Conservation (phyloP, 495 filamentous ascomycete species). For the Penicillium herquei region DNA sequence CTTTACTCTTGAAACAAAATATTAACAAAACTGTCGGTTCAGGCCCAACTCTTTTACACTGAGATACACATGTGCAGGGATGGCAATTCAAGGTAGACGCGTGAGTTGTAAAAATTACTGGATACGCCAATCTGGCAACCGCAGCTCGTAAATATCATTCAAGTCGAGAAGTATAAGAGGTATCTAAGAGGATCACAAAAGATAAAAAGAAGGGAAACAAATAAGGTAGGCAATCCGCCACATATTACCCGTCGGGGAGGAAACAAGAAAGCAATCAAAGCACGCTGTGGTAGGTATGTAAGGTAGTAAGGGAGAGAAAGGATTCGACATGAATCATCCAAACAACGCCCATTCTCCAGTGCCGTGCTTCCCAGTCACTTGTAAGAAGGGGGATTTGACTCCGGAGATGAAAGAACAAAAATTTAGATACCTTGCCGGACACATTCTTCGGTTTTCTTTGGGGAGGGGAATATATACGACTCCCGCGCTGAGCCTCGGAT, state of each 20-base stretch:
- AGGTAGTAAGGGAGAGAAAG: slow-evolving; percentile 10
- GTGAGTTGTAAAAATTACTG: background rate
- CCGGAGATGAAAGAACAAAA: background rate
- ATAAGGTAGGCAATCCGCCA: slow-evolving; percentile 12
- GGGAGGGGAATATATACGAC: background rate
- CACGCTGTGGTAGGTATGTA: slow-evolving; percentile 14
- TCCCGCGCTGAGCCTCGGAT: background rate
- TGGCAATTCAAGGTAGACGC: background rate
- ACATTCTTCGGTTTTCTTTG: background rate
- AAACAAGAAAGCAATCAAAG: background rate
- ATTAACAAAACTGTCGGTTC: no score
- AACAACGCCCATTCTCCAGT: slow-evolving; percentile 28
- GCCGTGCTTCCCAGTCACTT: slow-evolving; percentile 13
- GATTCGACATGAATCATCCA: slow-evolving; percentile 12
- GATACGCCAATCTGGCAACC: slow-evolving; percentile 6
- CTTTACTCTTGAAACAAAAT: no score
- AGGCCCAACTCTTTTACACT: background rate
- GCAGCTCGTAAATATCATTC: slow-evolving; percentile 27
- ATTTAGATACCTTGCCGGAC: background rate
- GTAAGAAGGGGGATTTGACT: background rate
- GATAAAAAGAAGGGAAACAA: slow-evolving; percentile 7
- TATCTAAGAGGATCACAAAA: slow-evolving; percentile 20
- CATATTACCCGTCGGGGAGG: slow-evolving; percentile 11
- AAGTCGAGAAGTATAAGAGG: slow-evolving; percentile 22
- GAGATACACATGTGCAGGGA: no score